These are phyloP conservation scores for Lactarius indigo DNA, from an alignment of 768 basidiomycete genomes.

Conservation along the genomic window DNA sequence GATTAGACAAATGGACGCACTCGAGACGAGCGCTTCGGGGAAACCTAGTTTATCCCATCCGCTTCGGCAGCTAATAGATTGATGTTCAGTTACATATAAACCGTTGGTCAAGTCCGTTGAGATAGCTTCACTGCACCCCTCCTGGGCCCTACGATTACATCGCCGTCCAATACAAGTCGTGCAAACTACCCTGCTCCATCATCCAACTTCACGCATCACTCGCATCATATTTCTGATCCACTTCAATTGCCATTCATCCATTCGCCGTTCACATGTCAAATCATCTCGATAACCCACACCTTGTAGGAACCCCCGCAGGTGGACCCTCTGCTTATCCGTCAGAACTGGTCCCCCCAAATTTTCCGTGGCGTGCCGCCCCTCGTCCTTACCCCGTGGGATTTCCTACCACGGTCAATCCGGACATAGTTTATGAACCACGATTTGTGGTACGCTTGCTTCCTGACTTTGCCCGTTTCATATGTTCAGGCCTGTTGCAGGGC, in stretches of 20 bases:
- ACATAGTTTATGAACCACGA: background rate
- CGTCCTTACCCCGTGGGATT: background rate
- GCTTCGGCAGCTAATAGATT: too few species aligned
- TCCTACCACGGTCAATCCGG: background rate
- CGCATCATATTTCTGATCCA: too few species aligned
- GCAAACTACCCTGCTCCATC: background rate
- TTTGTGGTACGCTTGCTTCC: background rate
- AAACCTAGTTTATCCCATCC: too few species aligned
- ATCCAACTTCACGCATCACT: too few species aligned
- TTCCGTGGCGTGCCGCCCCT: background rate
- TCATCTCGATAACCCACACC: background rate
- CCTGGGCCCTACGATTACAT: background rate
- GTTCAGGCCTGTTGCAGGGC: background rate
- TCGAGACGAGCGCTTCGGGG: too few species aligned
- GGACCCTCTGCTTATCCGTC: background rate
- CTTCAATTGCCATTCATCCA: background rate
- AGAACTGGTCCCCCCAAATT: background rate
- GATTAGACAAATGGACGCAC: too few species aligned
- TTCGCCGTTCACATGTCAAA: background rate
- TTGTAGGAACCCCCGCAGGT: background rate
- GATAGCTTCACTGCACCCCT: background rate
- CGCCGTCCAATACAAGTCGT: background rate
- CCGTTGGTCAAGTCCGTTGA: background rate
- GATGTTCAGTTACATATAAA: slow-evolving; percentile 14
- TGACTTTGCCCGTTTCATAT: background rate